Percentiles rank a stretch among this genome's conserved stretches.
Conservation (phyloP, 805 yeast species). For the Yarrowia bubula region DNA sequence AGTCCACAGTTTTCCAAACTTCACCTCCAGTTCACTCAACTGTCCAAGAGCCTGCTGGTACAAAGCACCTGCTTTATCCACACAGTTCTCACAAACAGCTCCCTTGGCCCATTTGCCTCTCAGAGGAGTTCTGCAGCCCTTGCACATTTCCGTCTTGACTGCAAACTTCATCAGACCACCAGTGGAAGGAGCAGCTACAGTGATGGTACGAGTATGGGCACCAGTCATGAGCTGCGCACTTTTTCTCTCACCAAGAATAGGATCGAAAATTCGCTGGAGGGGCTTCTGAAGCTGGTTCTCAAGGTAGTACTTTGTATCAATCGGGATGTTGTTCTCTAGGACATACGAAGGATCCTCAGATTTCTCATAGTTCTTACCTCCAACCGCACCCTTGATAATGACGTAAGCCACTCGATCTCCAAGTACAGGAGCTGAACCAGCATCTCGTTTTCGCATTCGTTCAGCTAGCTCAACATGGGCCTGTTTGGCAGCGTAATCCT, state of each 20-base stretch:
- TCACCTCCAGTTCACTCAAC: slow-evolving; percentile 74
- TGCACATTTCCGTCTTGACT: slow-evolving; percentile 82
- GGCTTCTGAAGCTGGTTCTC: slow-evolving; percentile 94
- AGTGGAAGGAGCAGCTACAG: slow-evolving; percentile 64
- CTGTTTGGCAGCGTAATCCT: slow-evolving; percentile 93
- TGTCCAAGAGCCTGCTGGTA: slow-evolving; percentile 79
- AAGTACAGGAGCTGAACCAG: slow-evolving; percentile 93
- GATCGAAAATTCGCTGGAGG: slow-evolving; percentile 87
- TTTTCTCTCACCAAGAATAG: slow-evolving; percentile 81
- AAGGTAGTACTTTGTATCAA: slow-evolving; percentile 89
- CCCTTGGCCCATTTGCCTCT: slow-evolving; percentile 54
- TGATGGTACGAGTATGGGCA: slow-evolving; percentile 75
- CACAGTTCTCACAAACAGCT: slow-evolving; percentile 79
- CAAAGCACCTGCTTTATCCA: slow-evolving; percentile 65
- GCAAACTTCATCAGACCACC: slow-evolving; percentile 94
- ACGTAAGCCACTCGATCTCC: slow-evolving; percentile 99
- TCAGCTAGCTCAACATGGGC: slow-evolving; percentile 97
- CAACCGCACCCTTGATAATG: slow-evolving; percentile 75
- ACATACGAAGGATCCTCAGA: slow-evolving; percentile 96
- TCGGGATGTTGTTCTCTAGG: slow-evolving; percentile 85
- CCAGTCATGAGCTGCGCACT: slow-evolving; percentile 80
- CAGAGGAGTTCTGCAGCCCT: slow-evolving; percentile 82
- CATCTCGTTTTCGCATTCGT: slow-evolving; percentile 92
- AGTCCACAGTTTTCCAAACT: slow-evolving; percentile 90
- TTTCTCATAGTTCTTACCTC: slow-evolving; percentile 84